Evolutionary conservation across 202 grass and related monocot genomes (phyloP).

Genomic region (Zizania palustris): DNA sequence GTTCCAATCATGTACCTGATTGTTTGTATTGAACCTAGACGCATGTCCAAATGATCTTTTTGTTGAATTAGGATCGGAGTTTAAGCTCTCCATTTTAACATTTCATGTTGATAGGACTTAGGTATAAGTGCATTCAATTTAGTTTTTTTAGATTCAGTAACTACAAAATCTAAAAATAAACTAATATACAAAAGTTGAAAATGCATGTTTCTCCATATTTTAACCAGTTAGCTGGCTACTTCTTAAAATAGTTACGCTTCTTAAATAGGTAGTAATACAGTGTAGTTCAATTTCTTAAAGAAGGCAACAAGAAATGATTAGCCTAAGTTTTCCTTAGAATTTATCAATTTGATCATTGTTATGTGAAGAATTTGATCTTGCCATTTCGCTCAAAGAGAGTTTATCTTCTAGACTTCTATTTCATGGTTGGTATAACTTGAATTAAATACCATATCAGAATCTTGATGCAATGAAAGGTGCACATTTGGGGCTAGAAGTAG

Average conservation of each 20-base stretch:
- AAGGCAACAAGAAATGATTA: neutral
- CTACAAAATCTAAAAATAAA: too few relatives aligned
- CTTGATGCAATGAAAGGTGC: conserved; percentile 68
- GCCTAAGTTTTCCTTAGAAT: conserved; percentile 16
- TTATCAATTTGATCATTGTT: too few relatives aligned
- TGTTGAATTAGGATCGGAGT: neutral
- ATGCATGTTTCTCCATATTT: too few relatives aligned
- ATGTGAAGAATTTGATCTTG: conserved; percentile 25
- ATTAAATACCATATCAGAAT: conserved; percentile 54
- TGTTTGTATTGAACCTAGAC: neutral
- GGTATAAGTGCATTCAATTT: too few relatives aligned
- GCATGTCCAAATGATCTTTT: too few relatives aligned
- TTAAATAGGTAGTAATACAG: too few relatives aligned
- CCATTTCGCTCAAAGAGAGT: conserved; percentile 22
- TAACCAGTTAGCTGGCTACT: too few relatives aligned
- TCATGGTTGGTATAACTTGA: conserved; percentile 11
- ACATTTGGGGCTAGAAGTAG: neutral
- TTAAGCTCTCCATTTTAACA: neutral
- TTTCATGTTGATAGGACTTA: too few relatives aligned
- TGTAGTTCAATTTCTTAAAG: too few relatives aligned
- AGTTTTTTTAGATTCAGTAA: too few relatives aligned
- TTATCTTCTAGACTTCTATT: conserved; percentile 1
- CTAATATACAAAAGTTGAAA: too few relatives aligned
- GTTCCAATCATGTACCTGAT: neutral
- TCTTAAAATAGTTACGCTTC: too few relatives aligned